Conservation (phyloP, 2,329 filamentous ascomycete genomes). For the Elsinoe ampelina region DNA sequence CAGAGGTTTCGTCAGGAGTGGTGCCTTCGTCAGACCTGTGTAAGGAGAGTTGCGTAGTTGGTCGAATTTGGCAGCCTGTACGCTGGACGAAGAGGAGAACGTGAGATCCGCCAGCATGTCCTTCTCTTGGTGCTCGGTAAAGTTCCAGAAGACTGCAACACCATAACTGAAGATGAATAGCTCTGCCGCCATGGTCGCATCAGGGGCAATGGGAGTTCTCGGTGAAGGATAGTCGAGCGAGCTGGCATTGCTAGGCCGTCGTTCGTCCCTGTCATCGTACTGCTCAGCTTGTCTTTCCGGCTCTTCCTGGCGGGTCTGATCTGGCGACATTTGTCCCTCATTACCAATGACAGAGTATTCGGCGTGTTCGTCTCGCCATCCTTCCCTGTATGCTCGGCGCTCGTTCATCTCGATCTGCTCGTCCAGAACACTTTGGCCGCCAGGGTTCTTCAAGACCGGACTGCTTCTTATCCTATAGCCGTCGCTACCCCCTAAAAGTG, state of each 20-base stretch:
- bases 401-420: constrained; percentile 95
- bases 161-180: constrained; percentile 97
- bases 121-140: constrained; percentile 90
- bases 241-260: constrained; percentile 22
- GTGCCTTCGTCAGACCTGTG: constrained; percentile 32
- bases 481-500: constrained; percentile 73
- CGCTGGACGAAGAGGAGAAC: constrained; percentile 61
- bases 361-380: constrained; percentile 77
- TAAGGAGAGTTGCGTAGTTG: constrained; percentile 22
- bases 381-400: constrained; percentile 77
- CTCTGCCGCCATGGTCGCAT: constrained; percentile 75
- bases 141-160: constrained; percentile 98
- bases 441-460: constrained; percentile 83
- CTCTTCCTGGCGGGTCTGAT: constrained; percentile 13
- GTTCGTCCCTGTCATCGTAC: constrained; percentile 12
- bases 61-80: constrained; percentile 12
- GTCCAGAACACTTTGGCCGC: constrained; percentile 85
- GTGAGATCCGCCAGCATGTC: constrained; percentile 91
- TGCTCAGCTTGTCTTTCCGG: neutral
- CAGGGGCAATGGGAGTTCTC: constrained; percentile 49
- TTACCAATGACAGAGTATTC: constrained; percentile 37
- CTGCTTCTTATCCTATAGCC: constrained; percentile 84
- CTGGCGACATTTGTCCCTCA: constrained; percentile 13
- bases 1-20: constrained; percentile 68
- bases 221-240: constrained; percentile 42